phyloP scores from a whole-genome alignment of 768 basidiomycete species.

The Pisolithus sp. region DNA sequence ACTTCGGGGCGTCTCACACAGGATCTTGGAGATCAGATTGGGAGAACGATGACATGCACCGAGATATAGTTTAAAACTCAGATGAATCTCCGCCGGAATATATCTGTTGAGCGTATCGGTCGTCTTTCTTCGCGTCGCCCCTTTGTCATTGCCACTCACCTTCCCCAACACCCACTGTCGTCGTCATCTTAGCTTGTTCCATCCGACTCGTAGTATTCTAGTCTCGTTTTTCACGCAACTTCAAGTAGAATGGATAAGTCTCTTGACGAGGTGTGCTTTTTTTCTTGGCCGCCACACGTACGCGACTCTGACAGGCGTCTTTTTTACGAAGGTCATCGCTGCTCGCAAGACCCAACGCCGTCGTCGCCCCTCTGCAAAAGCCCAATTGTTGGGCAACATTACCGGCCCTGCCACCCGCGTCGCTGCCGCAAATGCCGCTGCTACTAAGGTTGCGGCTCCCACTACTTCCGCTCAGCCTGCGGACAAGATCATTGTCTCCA shows the following conservation, averaged over 20 bases:
- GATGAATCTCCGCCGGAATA: constrained; percentile 21
- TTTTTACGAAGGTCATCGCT: constrained; percentile 53
- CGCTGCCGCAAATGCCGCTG: constrained; percentile 40
- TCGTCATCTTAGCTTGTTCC: neutral
- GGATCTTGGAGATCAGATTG: too few relatives aligned
- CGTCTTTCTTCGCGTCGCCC: constrained; percentile 19
- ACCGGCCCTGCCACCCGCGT: constrained; percentile 47
- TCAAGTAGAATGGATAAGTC: constrained; percentile 64
- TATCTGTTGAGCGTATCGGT: constrained; percentile 6
- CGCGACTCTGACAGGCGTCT: constrained; percentile 15
- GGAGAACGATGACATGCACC: too few relatives aligned
- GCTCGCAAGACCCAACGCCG: constrained; percentile 44
- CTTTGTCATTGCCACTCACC: constrained; percentile 21
- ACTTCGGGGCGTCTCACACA: too few relatives aligned
- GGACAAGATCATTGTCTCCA: constrained; percentile 94
- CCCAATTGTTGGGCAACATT: constrained; percentile 55
- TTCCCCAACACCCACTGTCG: neutral
- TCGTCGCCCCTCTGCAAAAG: constrained; percentile 43
- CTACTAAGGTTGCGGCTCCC: constrained; percentile 35
- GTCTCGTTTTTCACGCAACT: neutral
- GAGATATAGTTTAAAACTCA: constrained; percentile 11
- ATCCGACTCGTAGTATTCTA: neutral
- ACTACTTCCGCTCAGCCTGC: constrained; percentile 36
- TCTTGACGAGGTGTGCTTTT: constrained; percentile 69
- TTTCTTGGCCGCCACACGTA: constrained; percentile 12